These are phyloP conservation scores for Cutaneotrichosporon daszewskae DNA, from an alignment of 1,284 basidiomycete genomes.

Conservation along the genomic window DNA sequence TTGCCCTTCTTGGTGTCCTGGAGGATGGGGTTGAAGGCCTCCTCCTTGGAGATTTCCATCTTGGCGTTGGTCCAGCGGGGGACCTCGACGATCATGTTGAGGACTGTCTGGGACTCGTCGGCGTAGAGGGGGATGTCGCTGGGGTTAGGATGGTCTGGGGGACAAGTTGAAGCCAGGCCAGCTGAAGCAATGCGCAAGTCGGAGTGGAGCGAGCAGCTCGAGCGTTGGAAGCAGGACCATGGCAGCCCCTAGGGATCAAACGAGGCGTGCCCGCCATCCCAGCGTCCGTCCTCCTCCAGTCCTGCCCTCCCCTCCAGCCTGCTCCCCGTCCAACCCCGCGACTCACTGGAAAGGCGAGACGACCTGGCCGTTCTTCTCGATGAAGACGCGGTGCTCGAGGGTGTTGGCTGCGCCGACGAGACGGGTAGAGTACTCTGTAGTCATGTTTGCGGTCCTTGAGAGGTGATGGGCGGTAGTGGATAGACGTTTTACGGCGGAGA, in stretches of 20 bases:
- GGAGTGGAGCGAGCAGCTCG: too few relatives aligned
- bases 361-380: slow-evolving; percentile 80
- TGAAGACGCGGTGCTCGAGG: slow-evolving; percentile 86
- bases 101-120: slow-evolving; percentile 83
- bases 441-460: slow-evolving; percentile 13
- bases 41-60: slow-evolving; percentile 98
- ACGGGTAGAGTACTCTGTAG: slow-evolving; percentile 18
- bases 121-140: slow-evolving; percentile 90
- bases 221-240: too few relatives aligned
- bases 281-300: too few relatives aligned
- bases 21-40: slow-evolving; percentile 97
- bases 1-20: slow-evolving; percentile 70
- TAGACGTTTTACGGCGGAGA: slow-evolving; percentile 13
- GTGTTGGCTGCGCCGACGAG: slow-evolving; percentile 20
- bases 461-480: slow-evolving; percentile 18
- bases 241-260: too few relatives aligned
- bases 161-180: too few relatives aligned
- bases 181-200: too few relatives aligned
- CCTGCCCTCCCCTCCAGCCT: too few relatives aligned
- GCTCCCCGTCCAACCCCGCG: too few relatives aligned
- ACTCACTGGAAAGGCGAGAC: slow-evolving; percentile 78
- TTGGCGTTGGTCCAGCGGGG: slow-evolving; percentile 99
- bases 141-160: too few relatives aligned
- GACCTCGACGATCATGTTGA: slow-evolving; percentile 97
- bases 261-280: too few relatives aligned